Conservation (phyloP, 108 stramenopile species). For the Mayamaea pseudoterrestris region DNA sequence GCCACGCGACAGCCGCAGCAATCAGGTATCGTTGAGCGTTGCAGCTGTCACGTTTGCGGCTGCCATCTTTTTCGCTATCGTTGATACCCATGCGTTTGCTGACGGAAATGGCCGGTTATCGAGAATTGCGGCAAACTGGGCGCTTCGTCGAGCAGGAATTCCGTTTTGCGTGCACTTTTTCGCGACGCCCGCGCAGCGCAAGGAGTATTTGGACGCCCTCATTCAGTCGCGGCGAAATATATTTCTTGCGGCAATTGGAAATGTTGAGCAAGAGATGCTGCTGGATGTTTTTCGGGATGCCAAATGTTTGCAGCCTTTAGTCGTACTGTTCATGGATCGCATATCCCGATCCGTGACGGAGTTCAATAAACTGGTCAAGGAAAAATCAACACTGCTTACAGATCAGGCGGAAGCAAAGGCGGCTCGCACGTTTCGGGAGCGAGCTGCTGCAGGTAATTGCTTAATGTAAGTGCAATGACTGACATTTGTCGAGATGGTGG, state of each 20-base stretch:
- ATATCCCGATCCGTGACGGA: conserved; percentile 13
- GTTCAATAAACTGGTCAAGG: conserved; percentile 15
- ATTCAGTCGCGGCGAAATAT: conserved; percentile 15
- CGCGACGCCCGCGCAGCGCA: conserved; percentile 26
- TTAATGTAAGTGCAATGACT: too few relatives aligned
- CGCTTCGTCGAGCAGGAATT: conserved; percentile 13
- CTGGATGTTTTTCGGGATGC: not conserved
- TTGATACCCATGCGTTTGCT: conserved; percentile 32
- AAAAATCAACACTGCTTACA: conserved; percentile 15
- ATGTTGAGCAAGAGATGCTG: not conserved
- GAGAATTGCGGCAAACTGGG: conserved; percentile 28
- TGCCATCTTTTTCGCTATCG: conserved; percentile 25
- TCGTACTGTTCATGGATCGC: conserved; percentile 21
- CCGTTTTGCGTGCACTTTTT: conserved; percentile 26
- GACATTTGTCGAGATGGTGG: too few relatives aligned
- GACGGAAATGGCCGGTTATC: conserved; percentile 36
- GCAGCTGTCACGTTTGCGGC: conserved; percentile 19
- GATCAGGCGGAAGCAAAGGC: conserved; percentile 25
- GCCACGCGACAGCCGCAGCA: too few relatives aligned
- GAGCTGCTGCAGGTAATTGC: conserved; percentile 23
- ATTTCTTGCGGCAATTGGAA: conserved; percentile 3
- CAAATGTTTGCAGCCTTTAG: conserved; percentile 19
- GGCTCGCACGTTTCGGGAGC: conserved; percentile 25
- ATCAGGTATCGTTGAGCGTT: not conserved
- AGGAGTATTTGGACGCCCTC: conserved; percentile 21